Evolutionary conservation across 805 yeast genomes (phyloP).

Genomic region (Suhomyces sp.): DNA sequence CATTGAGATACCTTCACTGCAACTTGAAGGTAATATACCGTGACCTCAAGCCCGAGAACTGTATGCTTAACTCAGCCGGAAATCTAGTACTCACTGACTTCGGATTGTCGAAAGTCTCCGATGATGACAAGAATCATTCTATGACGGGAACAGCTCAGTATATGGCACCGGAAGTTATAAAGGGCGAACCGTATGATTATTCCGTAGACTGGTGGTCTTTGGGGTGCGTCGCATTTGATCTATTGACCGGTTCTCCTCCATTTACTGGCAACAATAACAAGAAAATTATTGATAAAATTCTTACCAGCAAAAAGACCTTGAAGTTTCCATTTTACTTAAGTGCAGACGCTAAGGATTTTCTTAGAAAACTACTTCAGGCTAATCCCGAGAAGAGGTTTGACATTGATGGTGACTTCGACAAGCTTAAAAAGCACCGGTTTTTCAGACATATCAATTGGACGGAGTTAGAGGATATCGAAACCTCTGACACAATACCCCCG

Average conservation of each 20-base stretch:
- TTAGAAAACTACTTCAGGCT: conserved; percentile 35
- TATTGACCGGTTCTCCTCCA: conserved; percentile 45
- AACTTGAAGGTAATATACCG: conserved; percentile 40
- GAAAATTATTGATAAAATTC: conserved; percentile 38
- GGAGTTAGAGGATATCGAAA: conserved; percentile 24
- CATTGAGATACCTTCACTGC: conserved; percentile 37
- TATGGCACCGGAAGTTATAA: conserved; percentile 48
- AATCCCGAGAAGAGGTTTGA: conserved; percentile 37
- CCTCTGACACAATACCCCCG: conserved; percentile 30
- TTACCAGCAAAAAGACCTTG: conserved; percentile 29
- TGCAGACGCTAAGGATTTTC: conserved; percentile 41
- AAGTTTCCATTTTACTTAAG: conserved; percentile 41
- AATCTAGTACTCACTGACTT: conserved; percentile 44
- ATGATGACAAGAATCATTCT: conserved; percentile 22
- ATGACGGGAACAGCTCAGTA: conserved; percentile 47
- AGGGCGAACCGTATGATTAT: conserved; percentile 40
- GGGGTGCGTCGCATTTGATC: conserved; percentile 43
- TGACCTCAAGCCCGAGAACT: conserved; percentile 45
- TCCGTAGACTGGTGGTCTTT: conserved; percentile 49
- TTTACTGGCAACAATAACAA: conserved; percentile 42
- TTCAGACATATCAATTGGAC: conserved; percentile 40
- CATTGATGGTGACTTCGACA: conserved; percentile 35
- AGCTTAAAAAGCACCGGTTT: conserved; percentile 35
- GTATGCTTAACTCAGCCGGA: conserved; percentile 41
- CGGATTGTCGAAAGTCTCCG: conserved; percentile 40